Evolutionary conservation across 371 early-diverging fungal genomes (phyloP), one percentile per base, ranked within the genome.

Genomic region (Saksenaea oblongispora): DNA sequence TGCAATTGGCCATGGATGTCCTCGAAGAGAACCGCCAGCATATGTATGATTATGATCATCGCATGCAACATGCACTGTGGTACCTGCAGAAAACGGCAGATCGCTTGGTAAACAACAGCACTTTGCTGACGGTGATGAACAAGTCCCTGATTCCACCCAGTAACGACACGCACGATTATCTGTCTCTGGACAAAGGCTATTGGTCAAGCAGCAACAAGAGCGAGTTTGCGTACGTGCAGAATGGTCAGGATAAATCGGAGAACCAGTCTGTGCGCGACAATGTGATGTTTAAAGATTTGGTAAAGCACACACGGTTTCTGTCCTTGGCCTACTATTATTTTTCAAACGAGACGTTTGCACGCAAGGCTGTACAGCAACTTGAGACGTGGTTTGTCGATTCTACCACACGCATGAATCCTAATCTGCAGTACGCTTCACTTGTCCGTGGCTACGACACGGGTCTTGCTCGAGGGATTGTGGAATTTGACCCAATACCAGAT

Each of bases 321-420:
- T 81, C 79, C 3, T 66, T 86, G 58, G 82, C 82, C 0, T 86
- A 79, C 55, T 83, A 81, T 59, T 84, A 74, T 57, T 82, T 83
- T 24, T 75, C 73, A 8, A 68, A 82, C 44, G 78, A 76, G 42
- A 74, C 71, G 1, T 84, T 75, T 72, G 80, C 80, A 11, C 65
- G 62, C 22, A 76, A 72, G 56, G 80, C 73, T 10, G 67, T 61
- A 8, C 39, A 71, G 39, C 71, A 83, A 8, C 55, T 86, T 15
- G 58, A 63, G 18, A 70, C 69, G 26, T 84, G 87, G 84, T 86
- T 86, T 63, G 41, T 84, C 17, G 68, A 86, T 59, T 72, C 81
- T 15, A 60, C 62, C 5, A 82, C 84, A 1, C 71, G 73, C 13
- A 86, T 86, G 86, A 86, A 86, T 54, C 84, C 86, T 0, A 75